These are phyloP conservation scores for Naganishia vaughanmartiniae DNA, from an alignment of 768 basidiomycete species.

Conservation along the genomic window DNA sequence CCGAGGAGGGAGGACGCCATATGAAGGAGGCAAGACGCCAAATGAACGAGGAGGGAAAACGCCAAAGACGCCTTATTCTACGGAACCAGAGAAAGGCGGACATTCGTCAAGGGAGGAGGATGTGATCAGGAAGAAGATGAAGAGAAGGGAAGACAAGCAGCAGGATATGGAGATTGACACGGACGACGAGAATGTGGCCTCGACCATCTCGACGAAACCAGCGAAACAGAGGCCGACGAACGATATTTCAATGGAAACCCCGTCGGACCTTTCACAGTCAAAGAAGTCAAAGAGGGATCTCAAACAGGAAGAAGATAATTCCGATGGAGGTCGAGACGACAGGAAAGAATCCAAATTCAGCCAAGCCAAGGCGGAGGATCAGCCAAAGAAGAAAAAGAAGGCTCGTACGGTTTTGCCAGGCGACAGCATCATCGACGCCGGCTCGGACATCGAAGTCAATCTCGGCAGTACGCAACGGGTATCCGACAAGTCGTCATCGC, in stretches of 20 bases:
- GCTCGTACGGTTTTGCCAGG: background rate
- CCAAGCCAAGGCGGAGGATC: background rate
- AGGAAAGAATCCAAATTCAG: background rate
- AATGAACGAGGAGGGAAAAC: conserved; percentile 1
- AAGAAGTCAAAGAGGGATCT: background rate
- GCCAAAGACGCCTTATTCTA: background rate
- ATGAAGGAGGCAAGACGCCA: too few relatives aligned
- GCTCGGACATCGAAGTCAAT: conserved; percentile 5
- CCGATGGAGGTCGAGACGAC: background rate
- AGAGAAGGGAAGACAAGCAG: background rate
- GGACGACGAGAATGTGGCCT: background rate
- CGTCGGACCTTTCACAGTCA: background rate
- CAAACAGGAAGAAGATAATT: background rate
- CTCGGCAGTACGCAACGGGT: background rate
- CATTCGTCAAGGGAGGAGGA: background rate
- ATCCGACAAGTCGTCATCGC: background rate
- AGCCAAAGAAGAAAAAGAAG: conserved; percentile 11
- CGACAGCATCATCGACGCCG: background rate
- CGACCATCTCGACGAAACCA: background rate
- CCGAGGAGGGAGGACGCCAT: too few relatives aligned
- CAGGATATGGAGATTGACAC: background rate
- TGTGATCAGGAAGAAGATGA: background rate
- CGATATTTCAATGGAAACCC: background rate
- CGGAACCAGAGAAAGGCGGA: too few relatives aligned
- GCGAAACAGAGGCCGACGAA: background rate